A percentile compares a stretch with the other conserved stretches of the same genome.
Evolutionary conservation across 495 filamentous ascomycete species (phyloP).

Genomic region (Trichoderma orchidacearum): DNA sequence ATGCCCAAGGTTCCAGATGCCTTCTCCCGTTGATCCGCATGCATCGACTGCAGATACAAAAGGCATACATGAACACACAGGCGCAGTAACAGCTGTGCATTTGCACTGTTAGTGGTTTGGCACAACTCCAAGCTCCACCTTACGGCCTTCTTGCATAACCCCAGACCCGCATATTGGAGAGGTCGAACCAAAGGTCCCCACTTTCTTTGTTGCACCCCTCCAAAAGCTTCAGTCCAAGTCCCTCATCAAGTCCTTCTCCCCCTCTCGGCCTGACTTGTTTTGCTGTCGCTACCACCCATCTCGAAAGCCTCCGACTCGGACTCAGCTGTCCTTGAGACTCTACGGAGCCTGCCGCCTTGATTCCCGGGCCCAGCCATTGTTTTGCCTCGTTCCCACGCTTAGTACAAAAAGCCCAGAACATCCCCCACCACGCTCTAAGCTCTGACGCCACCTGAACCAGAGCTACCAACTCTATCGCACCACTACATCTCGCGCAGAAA

Average conservation of each 20-base stretch:
- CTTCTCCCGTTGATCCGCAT: neutral
- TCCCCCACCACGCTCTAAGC: neutral
- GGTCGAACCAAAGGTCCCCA: neutral
- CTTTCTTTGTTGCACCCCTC: neutral
- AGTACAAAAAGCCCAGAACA: neutral
- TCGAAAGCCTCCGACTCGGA: neutral
- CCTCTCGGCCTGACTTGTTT: neutral
- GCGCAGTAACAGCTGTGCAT: neutral
- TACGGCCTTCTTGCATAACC: neutral
- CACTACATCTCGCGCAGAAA: neutral
- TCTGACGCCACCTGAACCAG: neutral
- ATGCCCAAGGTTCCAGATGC: neutral
- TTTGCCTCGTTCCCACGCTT: neutral
- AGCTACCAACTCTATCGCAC: neutral
- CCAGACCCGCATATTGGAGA: neutral
- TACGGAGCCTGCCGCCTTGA: neutral
- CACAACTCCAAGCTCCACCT: neutral
- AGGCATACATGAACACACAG: neutral
- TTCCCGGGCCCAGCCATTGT: neutral
- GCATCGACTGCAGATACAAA: neutral
- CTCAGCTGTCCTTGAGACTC: neutral
- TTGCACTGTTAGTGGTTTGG: neutral
- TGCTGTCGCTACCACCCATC: neutral
- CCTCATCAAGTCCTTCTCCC: neutral
- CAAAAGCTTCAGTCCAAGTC: conserved; percentile 1